A percentile compares a stretch with the other conserved stretches of the same genome.
phyloP scores from a whole-genome alignment of 2,329 filamentous ascomycete species.

The Cladobotryum mycophilum region DNA sequence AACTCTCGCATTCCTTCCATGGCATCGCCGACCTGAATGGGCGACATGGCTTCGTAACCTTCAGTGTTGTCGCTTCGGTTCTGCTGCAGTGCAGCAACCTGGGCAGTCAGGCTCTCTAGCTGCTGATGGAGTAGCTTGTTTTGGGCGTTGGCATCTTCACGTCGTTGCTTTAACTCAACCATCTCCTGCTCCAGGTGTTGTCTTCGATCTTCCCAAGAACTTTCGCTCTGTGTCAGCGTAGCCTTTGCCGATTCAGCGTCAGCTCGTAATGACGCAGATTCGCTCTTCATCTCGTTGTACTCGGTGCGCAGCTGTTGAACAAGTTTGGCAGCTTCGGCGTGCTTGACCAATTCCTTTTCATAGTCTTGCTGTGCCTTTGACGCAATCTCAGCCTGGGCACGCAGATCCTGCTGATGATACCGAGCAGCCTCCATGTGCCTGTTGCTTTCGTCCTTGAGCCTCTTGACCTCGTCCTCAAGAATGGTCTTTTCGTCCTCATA shows the following conservation, averaged over 20 bases:
- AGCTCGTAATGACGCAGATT: slow-evolving; percentile 66
- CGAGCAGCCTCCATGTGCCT: slow-evolving; percentile 72
- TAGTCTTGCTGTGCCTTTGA: slow-evolving; percentile 92
- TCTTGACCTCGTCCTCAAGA: slow-evolving; percentile 70
- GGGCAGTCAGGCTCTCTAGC: slow-evolving; percentile 72
- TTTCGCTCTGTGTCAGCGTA: slow-evolving; percentile 70
- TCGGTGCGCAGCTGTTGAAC: slow-evolving; percentile 74
- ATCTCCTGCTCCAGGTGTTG: slow-evolving; percentile 80
- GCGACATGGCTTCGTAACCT: slow-evolving; percentile 47
- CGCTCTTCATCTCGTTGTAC: slow-evolving; percentile 73
- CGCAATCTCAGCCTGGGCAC: slow-evolving; percentile 88
- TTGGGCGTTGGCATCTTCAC: slow-evolving; percentile 79
- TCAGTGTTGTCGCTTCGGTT: slow-evolving; percentile 53
- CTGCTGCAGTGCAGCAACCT: slow-evolving; percentile 75
- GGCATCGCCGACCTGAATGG: slow-evolving; percentile 50
- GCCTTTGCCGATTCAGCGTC: slow-evolving; percentile 83
- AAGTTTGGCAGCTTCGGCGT: slow-evolving; percentile 86
- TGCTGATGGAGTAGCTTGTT: slow-evolving; percentile 89
- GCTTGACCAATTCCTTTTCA: slow-evolving; percentile 88
- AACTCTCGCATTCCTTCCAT: slow-evolving; percentile 80
- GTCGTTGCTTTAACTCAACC: slow-evolving; percentile 66
- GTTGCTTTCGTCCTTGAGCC: slow-evolving; percentile 78
- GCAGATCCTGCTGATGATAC: slow-evolving; percentile 85
- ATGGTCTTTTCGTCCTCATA: slow-evolving; percentile 77
- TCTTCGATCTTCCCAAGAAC: slow-evolving; percentile 79